Conservation (phyloP, 441 rosid genomes). For the Gossypium schwendimanii region DNA sequence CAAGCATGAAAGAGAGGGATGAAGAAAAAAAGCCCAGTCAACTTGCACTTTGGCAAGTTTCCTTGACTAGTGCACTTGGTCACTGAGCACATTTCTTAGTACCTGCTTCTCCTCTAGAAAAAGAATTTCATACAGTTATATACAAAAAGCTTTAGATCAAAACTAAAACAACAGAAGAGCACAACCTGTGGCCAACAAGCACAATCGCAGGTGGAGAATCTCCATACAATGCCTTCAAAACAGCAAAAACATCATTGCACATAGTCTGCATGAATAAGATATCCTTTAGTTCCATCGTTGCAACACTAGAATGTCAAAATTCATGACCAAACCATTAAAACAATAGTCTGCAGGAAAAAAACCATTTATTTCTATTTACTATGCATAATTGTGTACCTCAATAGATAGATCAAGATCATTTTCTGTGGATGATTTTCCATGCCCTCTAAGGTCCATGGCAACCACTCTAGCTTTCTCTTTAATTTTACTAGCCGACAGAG, state of each 20-base stretch:
- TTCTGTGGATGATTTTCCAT: conserved; percentile 75
- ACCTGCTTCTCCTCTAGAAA: conserved; percentile 4
- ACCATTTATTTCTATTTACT: not conserved
- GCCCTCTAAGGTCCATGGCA: conserved; percentile 94
- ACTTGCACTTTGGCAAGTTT: not conserved
- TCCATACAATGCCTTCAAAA: conserved; percentile 77
- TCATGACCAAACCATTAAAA: not conserved
- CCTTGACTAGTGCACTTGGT: not conserved
- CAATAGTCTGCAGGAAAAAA: not conserved
- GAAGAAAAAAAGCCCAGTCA: not conserved
- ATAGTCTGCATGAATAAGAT: conserved; percentile 50
- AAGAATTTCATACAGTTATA: not conserved
- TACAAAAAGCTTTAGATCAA: not conserved
- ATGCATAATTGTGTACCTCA: conserved; percentile 25
- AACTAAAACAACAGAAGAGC: conserved; percentile 10
- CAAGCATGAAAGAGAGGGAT: not conserved
- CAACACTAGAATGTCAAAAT: not conserved
- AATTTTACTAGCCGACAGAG: conserved; percentile 63
- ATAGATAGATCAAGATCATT: conserved; percentile 79
- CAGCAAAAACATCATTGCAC: conserved; percentile 79
- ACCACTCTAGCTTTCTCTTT: conserved; percentile 86
- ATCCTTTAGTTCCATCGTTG: not conserved
- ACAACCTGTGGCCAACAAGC: conserved; percentile 94
- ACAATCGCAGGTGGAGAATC: conserved; percentile 87
- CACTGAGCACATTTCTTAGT: not conserved